Evolutionary conservation across 2,329 filamentous ascomycete species (phyloP), one percentile per base, ranked within the genome.

Genomic region (Ceratocystis cubensis): DNA sequence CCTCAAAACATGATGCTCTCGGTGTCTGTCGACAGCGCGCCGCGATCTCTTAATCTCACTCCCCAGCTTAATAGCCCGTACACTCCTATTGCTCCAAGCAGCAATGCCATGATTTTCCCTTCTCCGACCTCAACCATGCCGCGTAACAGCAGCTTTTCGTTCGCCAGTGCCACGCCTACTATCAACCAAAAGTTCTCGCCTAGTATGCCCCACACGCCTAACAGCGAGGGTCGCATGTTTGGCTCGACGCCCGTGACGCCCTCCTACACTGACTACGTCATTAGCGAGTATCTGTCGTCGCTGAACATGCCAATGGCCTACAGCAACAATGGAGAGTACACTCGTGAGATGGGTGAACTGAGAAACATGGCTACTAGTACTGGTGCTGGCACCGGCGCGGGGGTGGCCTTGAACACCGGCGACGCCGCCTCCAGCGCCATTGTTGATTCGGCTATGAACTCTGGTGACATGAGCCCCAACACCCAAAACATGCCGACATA

Each of bases 161-260:
- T 37, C n/a, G 28, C 56, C 17, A 15, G 25, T 6, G 56, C 56
- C 3, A 59, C 56, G 15, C 56, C 56, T n/a, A 59, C 28, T 30
- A 59, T 59, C 5, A n/a, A 30, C 56, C 56, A 59, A 15, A 30
- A 59, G 56, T 59, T 59, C 28, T 59, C 56, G 25, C 56, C 56
- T 15, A 59, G 30, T n/a, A 30, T 59, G 28, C 56, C 56, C 28
- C 30, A 59, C 25, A 59, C 56, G 17, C 56, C 56, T 30, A 59
- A 59, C 56, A 59, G 56, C 30, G 56, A 59, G 56, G 56, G 56
- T 4, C 56, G 56, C 15, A 33, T 59, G 56, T 30, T 20, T 22
- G 56, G 56, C 56, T 59, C 56, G 28, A 30, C 56, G 1, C 56
- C 56, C 15, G 56, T 59, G 56, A 59, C 56, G 17, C 56, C 56